Evolutionary conservation across 83 land plant genomes (phyloP).

Genomic region (Thuja plicata): DNA sequence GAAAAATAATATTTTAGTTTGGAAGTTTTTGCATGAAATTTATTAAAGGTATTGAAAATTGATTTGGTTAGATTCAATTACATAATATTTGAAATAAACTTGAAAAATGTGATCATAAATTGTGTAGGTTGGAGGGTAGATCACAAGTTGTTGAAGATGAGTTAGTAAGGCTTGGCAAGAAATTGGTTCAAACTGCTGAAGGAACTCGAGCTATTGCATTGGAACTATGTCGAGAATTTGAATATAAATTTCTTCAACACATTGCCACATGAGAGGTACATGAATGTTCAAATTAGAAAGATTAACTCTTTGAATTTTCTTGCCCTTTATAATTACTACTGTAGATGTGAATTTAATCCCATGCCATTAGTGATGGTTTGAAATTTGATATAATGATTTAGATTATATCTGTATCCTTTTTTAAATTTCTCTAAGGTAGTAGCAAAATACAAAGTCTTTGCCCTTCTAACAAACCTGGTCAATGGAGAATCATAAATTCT

Average conservation of each 20-base stretch:
- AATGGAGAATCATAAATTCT: too few species aligned
- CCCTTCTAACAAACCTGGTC: too few species aligned
- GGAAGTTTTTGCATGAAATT: background rate
- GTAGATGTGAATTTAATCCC: background rate
- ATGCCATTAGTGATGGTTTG: too few species aligned
- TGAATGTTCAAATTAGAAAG: background rate
- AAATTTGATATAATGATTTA: background rate
- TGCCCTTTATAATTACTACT: background rate
- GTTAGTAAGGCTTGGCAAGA: slow-evolving; percentile 88
- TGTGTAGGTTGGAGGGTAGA: slow-evolving; percentile 82
- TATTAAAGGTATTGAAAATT: background rate
- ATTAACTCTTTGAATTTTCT: background rate
- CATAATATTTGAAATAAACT: background rate
- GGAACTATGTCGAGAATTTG: slow-evolving; percentile 99
- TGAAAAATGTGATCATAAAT: background rate
- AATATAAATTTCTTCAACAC: slow-evolving; percentile 90
- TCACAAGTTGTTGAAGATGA: slow-evolving; percentile 90
- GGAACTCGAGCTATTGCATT: slow-evolving; percentile 96
- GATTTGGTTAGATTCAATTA: background rate
- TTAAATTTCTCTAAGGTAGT: too few species aligned
- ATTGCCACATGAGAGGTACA: slow-evolving; percentile 89
- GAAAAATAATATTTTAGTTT: background rate
- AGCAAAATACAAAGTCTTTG: too few species aligned
- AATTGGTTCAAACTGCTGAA: slow-evolving; percentile 78
- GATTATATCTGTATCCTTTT: background rate